Evolutionary conservation across 305 asterid genomes (phyloP).

Genomic region (Salvia sclarea): DNA sequence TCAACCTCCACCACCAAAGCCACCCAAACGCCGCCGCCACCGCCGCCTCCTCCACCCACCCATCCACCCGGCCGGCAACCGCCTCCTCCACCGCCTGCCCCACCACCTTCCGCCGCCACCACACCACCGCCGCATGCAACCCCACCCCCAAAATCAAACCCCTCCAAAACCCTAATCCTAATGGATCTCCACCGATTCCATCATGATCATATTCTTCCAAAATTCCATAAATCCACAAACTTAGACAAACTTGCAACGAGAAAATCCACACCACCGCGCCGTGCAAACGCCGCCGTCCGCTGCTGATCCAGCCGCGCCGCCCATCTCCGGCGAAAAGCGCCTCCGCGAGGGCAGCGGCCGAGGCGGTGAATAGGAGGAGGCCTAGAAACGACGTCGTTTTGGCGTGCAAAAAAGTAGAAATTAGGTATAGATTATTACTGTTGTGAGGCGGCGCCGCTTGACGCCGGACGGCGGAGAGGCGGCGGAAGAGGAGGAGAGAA

Average conservation of each 20-base stretch:
- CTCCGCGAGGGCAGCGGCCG: slow-evolving; percentile 36
- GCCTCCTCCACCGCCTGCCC: slow-evolving; percentile 67
- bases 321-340: too few relatives aligned
- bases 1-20: slow-evolving; percentile 76
- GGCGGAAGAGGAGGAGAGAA: slow-evolving; percentile 65
- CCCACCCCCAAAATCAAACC: slow-evolving; percentile 53
- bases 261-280: slow-evolving; percentile 42
- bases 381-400: slow-evolving; percentile 29
- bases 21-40: slow-evolving; percentile 47
- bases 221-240: slow-evolving; percentile 53
- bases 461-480: slow-evolving; percentile 46
- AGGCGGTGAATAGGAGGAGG: slow-evolving; percentile 36
- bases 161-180: slow-evolving; percentile 19
- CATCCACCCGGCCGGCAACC: slow-evolving; percentile 45
- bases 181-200: slow-evolving; percentile 29
- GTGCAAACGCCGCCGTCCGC: slow-evolving; percentile 32
- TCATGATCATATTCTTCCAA: too few relatives aligned
- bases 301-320: neutral
- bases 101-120: slow-evolving; percentile 56
- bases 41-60: slow-evolving; percentile 50
- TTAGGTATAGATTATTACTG: too few relatives aligned
- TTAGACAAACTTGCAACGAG: slow-evolving; percentile 44
- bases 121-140: slow-evolving; percentile 52
- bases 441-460: too few relatives aligned
- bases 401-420: slow-evolving; percentile 21